Percentiles rank a stretch among this genome's conserved stretches.
These are phyloP conservation scores for Dittrichia graveolens DNA, from an alignment of 129 eudicot species.

Conservation along the genomic window DNA sequence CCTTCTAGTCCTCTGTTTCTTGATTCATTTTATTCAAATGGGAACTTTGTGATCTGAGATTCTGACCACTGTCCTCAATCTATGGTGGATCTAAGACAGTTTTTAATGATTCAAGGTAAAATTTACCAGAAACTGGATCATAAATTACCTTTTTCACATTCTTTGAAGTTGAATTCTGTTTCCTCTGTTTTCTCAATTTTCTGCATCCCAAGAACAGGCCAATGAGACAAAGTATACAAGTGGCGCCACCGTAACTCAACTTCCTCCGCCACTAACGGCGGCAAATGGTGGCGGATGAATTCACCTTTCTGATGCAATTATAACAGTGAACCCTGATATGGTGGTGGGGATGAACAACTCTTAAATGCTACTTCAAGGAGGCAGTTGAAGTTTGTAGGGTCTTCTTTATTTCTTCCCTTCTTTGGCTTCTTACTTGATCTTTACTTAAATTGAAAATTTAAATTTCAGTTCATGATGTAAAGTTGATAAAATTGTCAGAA, in stretches of 20 bases:
- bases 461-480: too few relatives aligned
- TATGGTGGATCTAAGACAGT: slow-evolving; percentile 62
- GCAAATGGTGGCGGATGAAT: slow-evolving; percentile 36
- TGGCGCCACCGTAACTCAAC: slow-evolving; percentile 54
- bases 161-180: slow-evolving; percentile 30
- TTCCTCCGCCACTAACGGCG: slow-evolving; percentile 39
- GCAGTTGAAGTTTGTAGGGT: slow-evolving; percentile 71
- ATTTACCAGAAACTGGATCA: slow-evolving; percentile 61
- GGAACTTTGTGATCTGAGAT: slow-evolving; percentile 23
- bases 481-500: too few relatives aligned
- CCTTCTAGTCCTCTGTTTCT: slow-evolving; percentile 21
- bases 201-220: slow-evolving; percentile 50
- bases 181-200: slow-evolving; percentile 44
- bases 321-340: slow-evolving; percentile 41
- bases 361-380: slow-evolving; percentile 99
- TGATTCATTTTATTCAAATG: slow-evolving; percentile 31
- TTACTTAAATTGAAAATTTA: too few relatives aligned
- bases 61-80: slow-evolving; percentile 24
- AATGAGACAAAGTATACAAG: slow-evolving; percentile 42
- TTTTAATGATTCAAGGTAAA: slow-evolving; percentile 70
- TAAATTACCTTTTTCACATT: slow-evolving; percentile 57
- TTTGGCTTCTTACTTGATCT: slow-evolving; percentile 43
- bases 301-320: slow-evolving; percentile 49
- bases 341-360: slow-evolving; percentile 34
- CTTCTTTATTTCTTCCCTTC: slow-evolving; percentile 45